These are phyloP conservation scores for Setomelanomma holmii DNA, from an alignment of 2,329 filamentous ascomycete genomes.

Conservation along the genomic window DNA sequence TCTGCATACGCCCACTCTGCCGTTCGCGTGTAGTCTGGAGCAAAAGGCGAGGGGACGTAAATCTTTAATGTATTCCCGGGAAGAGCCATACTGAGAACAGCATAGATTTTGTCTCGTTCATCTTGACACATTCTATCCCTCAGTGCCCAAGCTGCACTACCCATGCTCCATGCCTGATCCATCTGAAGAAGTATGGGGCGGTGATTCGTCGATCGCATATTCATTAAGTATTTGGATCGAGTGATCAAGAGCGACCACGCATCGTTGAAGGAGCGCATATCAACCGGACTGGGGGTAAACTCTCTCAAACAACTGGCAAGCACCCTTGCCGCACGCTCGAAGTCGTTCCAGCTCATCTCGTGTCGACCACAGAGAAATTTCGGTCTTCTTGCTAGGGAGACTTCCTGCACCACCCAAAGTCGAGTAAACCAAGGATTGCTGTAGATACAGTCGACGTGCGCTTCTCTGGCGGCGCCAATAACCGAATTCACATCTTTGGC, in stretches of 20 bases:
- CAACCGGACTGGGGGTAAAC: not conserved
- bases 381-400: conserved; percentile 2
- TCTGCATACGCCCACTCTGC: conserved; percentile 3
- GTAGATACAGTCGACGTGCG: conserved; percentile 5
- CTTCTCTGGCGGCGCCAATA: not conserved
- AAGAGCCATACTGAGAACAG: not conserved
- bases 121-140: not conserved
- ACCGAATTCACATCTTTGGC: not conserved
- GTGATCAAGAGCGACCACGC: too few relatives aligned
- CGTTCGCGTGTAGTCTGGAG: conserved; percentile 3
- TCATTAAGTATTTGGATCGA: not conserved
- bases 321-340: conserved; percentile 1
- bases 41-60: not conserved
- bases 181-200: not conserved
- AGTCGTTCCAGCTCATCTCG: conserved; percentile 1
- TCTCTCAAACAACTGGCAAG: not conserved
- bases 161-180: not conserved
- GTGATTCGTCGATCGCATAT: not conserved
- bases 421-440: conserved; percentile 7
- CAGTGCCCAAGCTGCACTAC: not conserved
- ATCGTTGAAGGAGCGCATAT: not conserved
- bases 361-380: not conserved
- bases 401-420: conserved; percentile 9
- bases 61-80: not conserved
- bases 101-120: conserved; percentile 4